These are phyloP conservation scores for Neofusicoccum sp. DNA, from an alignment of 2,329 filamentous ascomycete species.

Conservation along the genomic window DNA sequence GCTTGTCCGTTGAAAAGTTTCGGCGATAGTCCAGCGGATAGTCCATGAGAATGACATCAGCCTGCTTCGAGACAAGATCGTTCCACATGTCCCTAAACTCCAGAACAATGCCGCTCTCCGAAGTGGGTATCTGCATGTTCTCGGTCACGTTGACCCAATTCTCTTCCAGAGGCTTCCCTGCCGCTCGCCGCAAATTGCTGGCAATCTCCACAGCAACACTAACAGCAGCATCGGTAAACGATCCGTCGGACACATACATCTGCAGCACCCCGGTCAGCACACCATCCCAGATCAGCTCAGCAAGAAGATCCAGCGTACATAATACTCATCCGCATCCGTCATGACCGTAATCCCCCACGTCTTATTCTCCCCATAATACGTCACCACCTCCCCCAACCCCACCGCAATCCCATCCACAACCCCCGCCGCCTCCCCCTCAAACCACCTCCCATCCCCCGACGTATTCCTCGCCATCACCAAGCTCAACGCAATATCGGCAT, in stretches of 20 bases:
- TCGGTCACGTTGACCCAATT: not conserved
- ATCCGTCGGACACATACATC: not conserved
- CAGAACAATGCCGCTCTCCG: constrained; percentile 61
- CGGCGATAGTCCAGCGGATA: constrained; percentile 65
- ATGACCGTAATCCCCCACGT: constrained; percentile 1
- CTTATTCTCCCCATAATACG: constrained; percentile 54
- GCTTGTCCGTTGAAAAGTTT: not conserved
- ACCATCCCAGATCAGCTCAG: constrained; percentile 50
- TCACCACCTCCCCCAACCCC: constrained; percentile 62
- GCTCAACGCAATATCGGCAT: constrained; percentile 68
- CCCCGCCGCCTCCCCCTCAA: constrained; percentile 60
- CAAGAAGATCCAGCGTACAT: not conserved
- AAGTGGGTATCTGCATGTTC: not conserved
- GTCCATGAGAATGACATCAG: constrained; percentile 68
- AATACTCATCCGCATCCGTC: constrained; percentile 69
- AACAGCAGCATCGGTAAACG: not conserved
- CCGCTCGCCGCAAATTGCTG: not conserved
- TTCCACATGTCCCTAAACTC: constrained; percentile 70
- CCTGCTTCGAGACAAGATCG: constrained; percentile 68
- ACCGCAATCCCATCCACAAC: constrained; percentile 66
- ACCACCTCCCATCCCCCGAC: constrained; percentile 61
- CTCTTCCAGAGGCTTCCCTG: not conserved
- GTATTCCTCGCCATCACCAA: constrained; percentile 63
- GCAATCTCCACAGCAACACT: not conserved
- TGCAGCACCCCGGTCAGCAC: constrained; percentile 44